Conservation (phyloP, 805 yeast species). For the Jamesozyma jinghongensis region DNA sequence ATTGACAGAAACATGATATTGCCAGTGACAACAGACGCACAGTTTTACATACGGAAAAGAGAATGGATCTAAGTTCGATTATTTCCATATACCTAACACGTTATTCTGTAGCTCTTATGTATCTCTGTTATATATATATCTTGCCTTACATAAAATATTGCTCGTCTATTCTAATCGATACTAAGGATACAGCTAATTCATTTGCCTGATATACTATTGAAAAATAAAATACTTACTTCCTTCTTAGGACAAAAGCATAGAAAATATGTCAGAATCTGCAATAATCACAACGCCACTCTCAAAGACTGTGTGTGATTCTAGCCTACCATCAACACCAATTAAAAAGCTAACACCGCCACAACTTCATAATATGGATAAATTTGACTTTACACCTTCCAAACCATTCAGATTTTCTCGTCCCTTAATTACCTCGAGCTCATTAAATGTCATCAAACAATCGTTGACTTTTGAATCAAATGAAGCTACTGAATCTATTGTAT, state of each 20-base stretch:
- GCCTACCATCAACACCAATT: slow-evolving; percentile 11
- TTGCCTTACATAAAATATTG: too few species aligned
- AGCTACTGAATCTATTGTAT: not conserved
- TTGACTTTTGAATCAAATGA: not conserved
- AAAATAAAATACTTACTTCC: too few species aligned
- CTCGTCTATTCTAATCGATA: too few species aligned
- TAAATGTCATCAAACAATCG: slow-evolving; percentile 3
- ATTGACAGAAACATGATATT: not conserved
- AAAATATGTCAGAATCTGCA: not conserved
- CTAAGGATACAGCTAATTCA: too few species aligned
- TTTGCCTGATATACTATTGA: too few species aligned
- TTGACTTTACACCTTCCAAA: slow-evolving; percentile 9
- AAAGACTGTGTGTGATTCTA: slow-evolving; percentile 2
- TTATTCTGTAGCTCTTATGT: too few species aligned
- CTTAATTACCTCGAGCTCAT: not conserved
- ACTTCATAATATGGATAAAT: not conserved
- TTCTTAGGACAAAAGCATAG: too few species aligned
- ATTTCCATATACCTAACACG: too few species aligned
- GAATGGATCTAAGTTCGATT: too few species aligned
- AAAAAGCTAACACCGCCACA: slow-evolving; percentile 5
- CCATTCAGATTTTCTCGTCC: slow-evolving; percentile 5
- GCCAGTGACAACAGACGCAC: too few species aligned
- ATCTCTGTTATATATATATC: too few species aligned
- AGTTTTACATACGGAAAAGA: too few species aligned
- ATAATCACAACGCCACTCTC: slow-evolving; percentile 13